Base-by-base conservation (phyloP, 306 rosid genomes). In the Mucuna pruriens region DNA sequence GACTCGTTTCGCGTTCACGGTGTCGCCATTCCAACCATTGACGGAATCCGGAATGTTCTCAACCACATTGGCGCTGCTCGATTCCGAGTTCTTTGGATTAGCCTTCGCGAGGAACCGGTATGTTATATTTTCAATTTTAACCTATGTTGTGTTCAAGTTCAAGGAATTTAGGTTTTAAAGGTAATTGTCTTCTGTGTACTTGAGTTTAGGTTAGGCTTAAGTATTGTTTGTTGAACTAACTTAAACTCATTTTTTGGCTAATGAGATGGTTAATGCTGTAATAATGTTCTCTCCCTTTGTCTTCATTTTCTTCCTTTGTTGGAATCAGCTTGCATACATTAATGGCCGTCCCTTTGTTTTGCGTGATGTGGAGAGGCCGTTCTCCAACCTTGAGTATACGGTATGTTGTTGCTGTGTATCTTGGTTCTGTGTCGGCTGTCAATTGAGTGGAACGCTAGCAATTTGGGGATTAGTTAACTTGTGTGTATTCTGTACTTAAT, bases 41-140 rank as follows among this genome's bases (percentile, higher is more conserved):
- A 82, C 65, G 98, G 98, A 79, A 92, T 94, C 46, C 85, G 87
- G 64, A 94, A 94, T 51, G 97, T 94, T 90, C 94, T 94, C 20
- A 84, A 88, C 74, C 91, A 91, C 77, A 86, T 94, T 85, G 92
- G 92, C 54, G 93, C 93, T 60, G 93, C 93, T 74, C 95, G 85
- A 57, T 51, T 48, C 11, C 84, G 86, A 71, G 87, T 94, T 82
- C 97, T 91, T 52, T 94, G 98, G 98, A 90, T 94, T 73, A 94
- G 79, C 75, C 98, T 94, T 69, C 97, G 98, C 1, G 98, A 94
- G 86, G 98, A 94, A 80, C 97, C 97, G 76, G 98, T 94, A 88
- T 69, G 3, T 20, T 26, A 8, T 19, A 1, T 33, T 62, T 33
- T 33, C 0, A 1, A 16, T 16, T 33, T 63, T 63, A 63, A 63